These are phyloP conservation scores for Aureobasidium uvarum DNA, from an alignment of 2,329 filamentous ascomycete species.

Conservation along the genomic window DNA sequence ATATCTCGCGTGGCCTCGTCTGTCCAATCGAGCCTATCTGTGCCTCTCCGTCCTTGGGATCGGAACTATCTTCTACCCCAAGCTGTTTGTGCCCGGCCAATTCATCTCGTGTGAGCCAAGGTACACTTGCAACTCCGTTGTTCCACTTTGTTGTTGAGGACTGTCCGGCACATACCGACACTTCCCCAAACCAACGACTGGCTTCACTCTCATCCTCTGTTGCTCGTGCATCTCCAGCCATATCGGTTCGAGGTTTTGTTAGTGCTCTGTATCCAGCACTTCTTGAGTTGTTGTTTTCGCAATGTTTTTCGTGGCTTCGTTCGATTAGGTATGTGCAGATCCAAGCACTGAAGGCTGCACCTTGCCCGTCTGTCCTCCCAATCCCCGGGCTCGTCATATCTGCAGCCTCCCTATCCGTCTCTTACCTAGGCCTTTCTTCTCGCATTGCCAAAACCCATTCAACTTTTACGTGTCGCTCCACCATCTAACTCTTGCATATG, in stretches of 20 bases:
- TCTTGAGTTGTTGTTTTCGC: neutral
- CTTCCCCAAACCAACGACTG: constrained; percentile 15
- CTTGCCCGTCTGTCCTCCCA: neutral
- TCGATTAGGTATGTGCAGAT: constrained; percentile 18
- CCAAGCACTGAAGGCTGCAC: neutral
- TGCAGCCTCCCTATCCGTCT: constrained; percentile 2
- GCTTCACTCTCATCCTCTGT: constrained; percentile 10
- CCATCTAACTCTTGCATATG: neutral
- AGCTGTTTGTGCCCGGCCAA: neutral
- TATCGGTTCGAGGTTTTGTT: neutral
- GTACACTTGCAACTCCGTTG: neutral
- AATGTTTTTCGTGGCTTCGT: constrained; percentile 10
- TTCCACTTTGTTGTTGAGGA: constrained; percentile 5
- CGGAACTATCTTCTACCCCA: too few relatives aligned
- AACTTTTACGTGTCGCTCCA: neutral
- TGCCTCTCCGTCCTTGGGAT: neutral
- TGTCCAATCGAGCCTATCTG: constrained; percentile 1
- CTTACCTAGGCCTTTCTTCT: neutral
- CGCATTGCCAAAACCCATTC: neutral
- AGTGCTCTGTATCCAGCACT: neutral
- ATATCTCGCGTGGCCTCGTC: constrained; percentile 2
- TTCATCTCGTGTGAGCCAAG: neutral
- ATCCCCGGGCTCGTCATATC: constrained; percentile 11
- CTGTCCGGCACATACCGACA: constrained; percentile 4
- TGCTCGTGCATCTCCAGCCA: constrained; percentile 10